A percentile compares a stretch with the other conserved stretches of the same genome.
Conservation (phyloP, 2,329 filamentous ascomycete species). For the Dothistroma pini region DNA sequence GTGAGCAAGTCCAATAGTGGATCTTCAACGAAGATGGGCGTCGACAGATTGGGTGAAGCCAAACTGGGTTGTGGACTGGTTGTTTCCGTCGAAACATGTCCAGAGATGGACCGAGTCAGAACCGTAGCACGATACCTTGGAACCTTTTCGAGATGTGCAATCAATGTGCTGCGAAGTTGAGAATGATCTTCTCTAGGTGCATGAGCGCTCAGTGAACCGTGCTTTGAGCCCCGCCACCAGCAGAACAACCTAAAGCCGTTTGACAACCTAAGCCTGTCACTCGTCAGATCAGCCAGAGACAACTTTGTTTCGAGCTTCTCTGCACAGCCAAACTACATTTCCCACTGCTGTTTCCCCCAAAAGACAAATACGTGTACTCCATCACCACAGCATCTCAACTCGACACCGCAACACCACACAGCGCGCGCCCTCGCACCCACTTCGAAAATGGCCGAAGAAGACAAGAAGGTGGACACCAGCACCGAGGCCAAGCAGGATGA, state of each 20-base stretch:
- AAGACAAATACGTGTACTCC: background rate
- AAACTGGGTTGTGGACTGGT: too few relatives aligned
- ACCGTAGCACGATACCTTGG: too few relatives aligned
- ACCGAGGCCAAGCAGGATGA: slow-evolving; percentile 31
- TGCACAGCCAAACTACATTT: background rate
- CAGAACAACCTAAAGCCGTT: background rate
- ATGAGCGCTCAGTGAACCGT: background rate
- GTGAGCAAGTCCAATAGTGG: too few relatives aligned
- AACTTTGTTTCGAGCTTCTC: background rate
- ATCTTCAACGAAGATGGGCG: too few relatives aligned
- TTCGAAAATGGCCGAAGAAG: slow-evolving; percentile 31
- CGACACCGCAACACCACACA: background rate
- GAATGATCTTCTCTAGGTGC: too few relatives aligned
- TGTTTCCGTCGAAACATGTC: too few relatives aligned
- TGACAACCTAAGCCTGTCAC: too few relatives aligned
- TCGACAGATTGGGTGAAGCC: too few relatives aligned
- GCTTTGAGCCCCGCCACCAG: background rate
- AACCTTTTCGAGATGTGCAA: too few relatives aligned
- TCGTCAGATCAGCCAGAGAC: too few relatives aligned
- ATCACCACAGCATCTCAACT: background rate
- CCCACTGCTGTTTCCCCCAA: background rate
- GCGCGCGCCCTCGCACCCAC: background rate
- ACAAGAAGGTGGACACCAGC: slow-evolving; percentile 29
- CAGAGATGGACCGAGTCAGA: too few relatives aligned
- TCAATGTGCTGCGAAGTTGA: too few relatives aligned